Conservation (phyloP, 192 early-diverging fungal genomes). For the Coemansia pectinata region DNA sequence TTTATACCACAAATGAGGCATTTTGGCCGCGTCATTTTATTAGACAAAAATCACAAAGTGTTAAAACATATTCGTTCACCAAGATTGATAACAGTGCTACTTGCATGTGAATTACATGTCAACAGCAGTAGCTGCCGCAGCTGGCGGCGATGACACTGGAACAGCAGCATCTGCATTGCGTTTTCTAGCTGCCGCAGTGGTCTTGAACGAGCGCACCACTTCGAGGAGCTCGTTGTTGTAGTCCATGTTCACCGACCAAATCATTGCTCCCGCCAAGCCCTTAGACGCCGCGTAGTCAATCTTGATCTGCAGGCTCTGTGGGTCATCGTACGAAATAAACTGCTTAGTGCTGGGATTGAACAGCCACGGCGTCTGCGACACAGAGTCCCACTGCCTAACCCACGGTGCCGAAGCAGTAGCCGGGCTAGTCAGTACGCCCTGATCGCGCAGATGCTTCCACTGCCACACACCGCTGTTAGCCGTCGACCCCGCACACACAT, state of each 20-base stretch:
- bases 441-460: conserved; percentile 62
- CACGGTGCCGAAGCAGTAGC: conserved; percentile 60
- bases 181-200: neutral
- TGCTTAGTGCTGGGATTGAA: conserved; percentile 60
- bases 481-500: conserved; percentile 48
- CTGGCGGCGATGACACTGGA: neutral
- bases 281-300: conserved; percentile 59
- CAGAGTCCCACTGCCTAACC: conserved; percentile 64
- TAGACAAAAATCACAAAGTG: neutral
- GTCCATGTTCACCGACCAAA: conserved; percentile 56
- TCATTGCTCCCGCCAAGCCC: conserved; percentile 65
- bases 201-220: conserved; percentile 11
- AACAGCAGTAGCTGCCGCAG: neutral
- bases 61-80: neutral
- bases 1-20: neutral
- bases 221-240: conserved; percentile 61
- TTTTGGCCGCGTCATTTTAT: neutral
- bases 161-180: neutral
- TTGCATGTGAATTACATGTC: neutral
- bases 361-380: conserved; percentile 68
- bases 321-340: conserved; percentile 74
- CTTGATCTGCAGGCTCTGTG: conserved; percentile 61
- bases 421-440: conserved; percentile 53
- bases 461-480: conserved; percentile 65
- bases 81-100: neutral